Conservation (phyloP, 768 basidiomycete genomes). For the Kwoniella newhampshirensis region DNA sequence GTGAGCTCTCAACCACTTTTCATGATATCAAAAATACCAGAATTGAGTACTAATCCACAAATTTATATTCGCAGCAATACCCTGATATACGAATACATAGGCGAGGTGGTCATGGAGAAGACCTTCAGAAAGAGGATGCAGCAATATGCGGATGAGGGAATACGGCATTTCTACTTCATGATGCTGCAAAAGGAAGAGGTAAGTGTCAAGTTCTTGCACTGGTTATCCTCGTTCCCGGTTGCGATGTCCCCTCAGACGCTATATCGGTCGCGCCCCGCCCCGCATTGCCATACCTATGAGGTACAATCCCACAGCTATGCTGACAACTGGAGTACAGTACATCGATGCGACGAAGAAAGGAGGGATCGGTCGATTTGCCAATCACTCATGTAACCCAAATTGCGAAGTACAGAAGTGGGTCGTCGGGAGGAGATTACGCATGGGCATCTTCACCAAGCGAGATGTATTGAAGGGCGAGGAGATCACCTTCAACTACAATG, state of each 20-base stretch:
- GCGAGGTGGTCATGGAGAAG: conserved; percentile 84
- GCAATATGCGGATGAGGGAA: conserved; percentile 87
- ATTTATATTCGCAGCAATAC: conserved; percentile 73
- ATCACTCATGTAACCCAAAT: conserved; percentile 96
- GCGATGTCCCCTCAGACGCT: too few relatives aligned
- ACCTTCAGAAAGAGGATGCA: conserved; percentile 93
- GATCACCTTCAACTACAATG: conserved; percentile 98
- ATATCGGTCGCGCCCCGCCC: too few relatives aligned
- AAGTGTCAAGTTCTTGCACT: conserved; percentile 44
- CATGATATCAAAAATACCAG: too few relatives aligned
- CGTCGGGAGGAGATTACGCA: conserved; percentile 79
- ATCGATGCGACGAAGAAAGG: conserved; percentile 98
- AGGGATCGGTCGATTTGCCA: conserved; percentile 93
- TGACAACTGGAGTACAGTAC: conserved; percentile 59
- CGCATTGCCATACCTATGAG: too few relatives aligned
- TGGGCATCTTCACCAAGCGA: conserved; percentile 93
- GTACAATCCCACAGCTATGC: too few relatives aligned
- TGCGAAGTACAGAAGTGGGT: conserved; percentile 99
- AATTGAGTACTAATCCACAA: too few relatives aligned
- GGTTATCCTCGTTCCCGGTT: too few relatives aligned
- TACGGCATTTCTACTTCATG: conserved; percentile 99
- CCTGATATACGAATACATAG: conserved; percentile 97
- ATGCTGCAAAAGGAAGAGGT: conserved; percentile 98
- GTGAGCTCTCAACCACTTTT: too few relatives aligned
- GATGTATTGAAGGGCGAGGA: conserved; percentile 75